Evolutionary conservation across 345 rosid species (phyloP), one percentile per base, ranked within the genome.

Genomic region (Hibiscus trionum): DNA sequence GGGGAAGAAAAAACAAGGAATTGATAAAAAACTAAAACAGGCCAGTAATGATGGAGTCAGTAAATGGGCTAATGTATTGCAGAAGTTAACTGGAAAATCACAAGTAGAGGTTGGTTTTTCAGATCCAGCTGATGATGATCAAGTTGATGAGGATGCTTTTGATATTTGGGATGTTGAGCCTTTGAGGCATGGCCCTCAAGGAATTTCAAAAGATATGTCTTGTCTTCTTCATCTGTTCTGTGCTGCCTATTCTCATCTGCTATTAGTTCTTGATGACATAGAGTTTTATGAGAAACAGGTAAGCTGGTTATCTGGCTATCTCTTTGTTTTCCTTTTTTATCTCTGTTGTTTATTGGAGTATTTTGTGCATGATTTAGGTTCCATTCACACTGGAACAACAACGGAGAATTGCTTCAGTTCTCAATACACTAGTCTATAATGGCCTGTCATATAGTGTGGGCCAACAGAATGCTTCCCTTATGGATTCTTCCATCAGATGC

Each of bases 261-360:
- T 94, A 55, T 82, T 94, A 75, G 93, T 94, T 77, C 98, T 94
- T 77, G 98, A 94, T 86, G 98, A 94, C 91, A 86, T 91, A 72
- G 97, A 94, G 78, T 94, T 94, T 81, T 94, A 91, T 77, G 97
- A 94, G 83, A 91, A 86, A 79, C 98, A 94, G 97, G 98, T 90
- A 88, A 76, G 55, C 56, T 57, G 29, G 7, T 61, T 59, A 37
- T 64, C 46, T 46, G 31, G 35, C 75, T 24, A 37, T 62, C 50
- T 17, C 4, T 58, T 39, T 59, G 35, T 50, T 33, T 70, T 66
- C 29, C 67, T 11, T 14, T 27, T 73, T 39, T 76, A 71, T 60
- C 61, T 31, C 62, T 53, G 53, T 71, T 69, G 50, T 50, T 80
- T 70, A 73, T 60, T 68, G 74, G 73, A 66, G 73, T 52, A 56